Conservation (phyloP, 2,329 filamentous ascomycete species). For the Penicillium sclerotigenum region DNA sequence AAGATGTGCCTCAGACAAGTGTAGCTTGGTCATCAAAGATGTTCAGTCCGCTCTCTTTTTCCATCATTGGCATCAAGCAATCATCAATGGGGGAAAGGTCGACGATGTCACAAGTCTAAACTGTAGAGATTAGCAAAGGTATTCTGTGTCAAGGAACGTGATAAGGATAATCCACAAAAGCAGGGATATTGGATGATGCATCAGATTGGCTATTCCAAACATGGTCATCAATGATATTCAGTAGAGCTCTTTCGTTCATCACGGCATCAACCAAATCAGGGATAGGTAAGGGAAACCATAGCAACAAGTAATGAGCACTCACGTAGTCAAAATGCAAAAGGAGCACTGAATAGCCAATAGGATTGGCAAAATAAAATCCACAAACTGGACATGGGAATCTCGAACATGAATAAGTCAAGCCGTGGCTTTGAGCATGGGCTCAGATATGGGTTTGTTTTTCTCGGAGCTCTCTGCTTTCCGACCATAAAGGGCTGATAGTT, state of each 20-base stretch:
- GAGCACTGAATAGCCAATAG: neutral
- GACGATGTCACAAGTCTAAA: neutral
- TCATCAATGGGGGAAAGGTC: neutral
- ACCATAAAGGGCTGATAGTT: neutral
- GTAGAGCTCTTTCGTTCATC: neutral
- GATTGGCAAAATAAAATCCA: neutral
- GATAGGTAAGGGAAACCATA: neutral
- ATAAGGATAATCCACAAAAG: neutral
- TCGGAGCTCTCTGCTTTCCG: neutral
- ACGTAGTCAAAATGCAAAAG: neutral
- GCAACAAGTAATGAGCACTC: neutral
- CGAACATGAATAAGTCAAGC: too few relatives aligned
- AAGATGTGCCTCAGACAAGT: neutral
- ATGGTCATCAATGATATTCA: neutral
- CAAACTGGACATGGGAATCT: neutral
- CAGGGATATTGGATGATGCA: neutral
- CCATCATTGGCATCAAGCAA: neutral
- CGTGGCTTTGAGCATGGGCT: neutral
- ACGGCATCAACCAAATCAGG: neutral
- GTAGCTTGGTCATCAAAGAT: neutral
- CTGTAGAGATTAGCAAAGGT: neutral
- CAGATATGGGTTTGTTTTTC: neutral
- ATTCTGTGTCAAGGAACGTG: neutral
- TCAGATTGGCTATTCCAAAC: neutral
- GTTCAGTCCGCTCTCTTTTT: neutral